Percentiles rank a stretch among this genome's conserved stretches.
These are phyloP conservation scores for Fraxinus angustifolia DNA, from an alignment of 305 asterid genomes.

Conservation along the genomic window DNA sequence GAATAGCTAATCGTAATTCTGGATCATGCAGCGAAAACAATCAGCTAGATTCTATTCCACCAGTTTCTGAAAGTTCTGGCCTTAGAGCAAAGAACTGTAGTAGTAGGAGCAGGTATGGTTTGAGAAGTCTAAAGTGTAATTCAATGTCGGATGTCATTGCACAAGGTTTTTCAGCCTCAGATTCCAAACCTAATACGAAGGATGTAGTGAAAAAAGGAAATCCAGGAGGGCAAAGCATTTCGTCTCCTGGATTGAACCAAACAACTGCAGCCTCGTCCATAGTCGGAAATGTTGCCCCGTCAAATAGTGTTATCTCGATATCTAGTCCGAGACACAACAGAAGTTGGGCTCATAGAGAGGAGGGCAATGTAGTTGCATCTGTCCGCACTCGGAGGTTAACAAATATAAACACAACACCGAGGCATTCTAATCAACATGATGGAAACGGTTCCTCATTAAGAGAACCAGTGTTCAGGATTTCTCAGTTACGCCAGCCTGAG, in stretches of 20 bases:
- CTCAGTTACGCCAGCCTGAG: slow-evolving; percentile 30
- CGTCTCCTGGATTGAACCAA: slow-evolving; percentile 43
- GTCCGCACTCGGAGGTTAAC: slow-evolving; percentile 39
- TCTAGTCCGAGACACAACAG: slow-evolving; percentile 34
- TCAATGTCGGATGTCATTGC: slow-evolving; percentile 42
- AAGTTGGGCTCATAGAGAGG: slow-evolving; percentile 32
- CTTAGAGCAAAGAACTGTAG: slow-evolving; percentile 23
- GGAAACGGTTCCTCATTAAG: slow-evolving; percentile 32
- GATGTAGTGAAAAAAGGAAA: slow-evolving; percentile 31
- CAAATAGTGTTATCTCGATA: slow-evolving; percentile 39
- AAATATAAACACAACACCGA: slow-evolving; percentile 33
- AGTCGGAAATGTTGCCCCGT: slow-evolving; percentile 23
- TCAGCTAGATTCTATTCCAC: slow-evolving; percentile 31
- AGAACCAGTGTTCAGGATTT: slow-evolving; percentile 22
- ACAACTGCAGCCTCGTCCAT: slow-evolving; percentile 16
- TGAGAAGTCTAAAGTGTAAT: slow-evolving; percentile 45
- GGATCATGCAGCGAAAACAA: slow-evolving; percentile 27
- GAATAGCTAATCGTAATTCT: slow-evolving; percentile 29
- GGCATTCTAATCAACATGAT: slow-evolving; percentile 30
- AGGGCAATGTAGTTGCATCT: slow-evolving; percentile 30
- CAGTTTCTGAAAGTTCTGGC: slow-evolving; percentile 32
- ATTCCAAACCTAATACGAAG: slow-evolving; percentile 38
- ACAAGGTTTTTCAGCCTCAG: slow-evolving; percentile 35
- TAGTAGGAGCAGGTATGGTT: slow-evolving; percentile 35
- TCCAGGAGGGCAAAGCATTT: slow-evolving; percentile 51